phyloP scores from a whole-genome alignment of 1,284 basidiomycete genomes.

The Rhodotorula sp. region DNA sequence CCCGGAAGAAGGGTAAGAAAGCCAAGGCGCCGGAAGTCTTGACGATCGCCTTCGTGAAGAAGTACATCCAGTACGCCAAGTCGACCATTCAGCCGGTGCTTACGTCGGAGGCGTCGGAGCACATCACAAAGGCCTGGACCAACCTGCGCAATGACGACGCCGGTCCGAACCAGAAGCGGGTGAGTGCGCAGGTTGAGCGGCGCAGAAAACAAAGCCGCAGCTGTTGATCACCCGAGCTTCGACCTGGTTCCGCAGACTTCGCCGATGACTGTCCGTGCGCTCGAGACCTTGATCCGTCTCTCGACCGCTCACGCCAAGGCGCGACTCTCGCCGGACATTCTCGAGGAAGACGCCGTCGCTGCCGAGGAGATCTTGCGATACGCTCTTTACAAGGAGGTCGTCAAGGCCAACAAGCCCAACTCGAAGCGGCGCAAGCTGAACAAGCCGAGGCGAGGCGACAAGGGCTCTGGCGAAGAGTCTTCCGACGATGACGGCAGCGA shows the following conservation, averaged over 20 bases:
- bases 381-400: slow-evolving; percentile 96
- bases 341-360: slow-evolving; percentile 78
- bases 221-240: not conserved
- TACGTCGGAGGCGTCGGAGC: slow-evolving; percentile 89
- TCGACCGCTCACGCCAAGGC: slow-evolving; percentile 97
- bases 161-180: slow-evolving; percentile 85
- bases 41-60: slow-evolving; percentile 92
- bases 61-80: slow-evolving; percentile 98
- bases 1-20: slow-evolving; percentile 48
- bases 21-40: slow-evolving; percentile 72
- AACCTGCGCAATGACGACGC: slow-evolving; percentile 88
- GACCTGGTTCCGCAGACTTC: slow-evolving; percentile 66
- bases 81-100: slow-evolving; percentile 77
- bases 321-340: slow-evolving; percentile 79
- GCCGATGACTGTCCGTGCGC: slow-evolving; percentile 94
- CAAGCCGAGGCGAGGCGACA: slow-evolving; percentile 51
- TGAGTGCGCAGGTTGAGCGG: slow-evolving; percentile 48
- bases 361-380: slow-evolving; percentile 96
- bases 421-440: slow-evolving; percentile 47
- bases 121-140: slow-evolving; percentile 91
- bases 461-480: slow-evolving; percentile 61
- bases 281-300: slow-evolving; percentile 97
- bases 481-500: slow-evolving; percentile 59
- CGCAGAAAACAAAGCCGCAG: not conserved
- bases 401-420: slow-evolving; percentile 63